These are phyloP conservation scores for Piedraia hortae DNA, from an alignment of 2,329 filamentous ascomycete species.

Conservation along the genomic window DNA sequence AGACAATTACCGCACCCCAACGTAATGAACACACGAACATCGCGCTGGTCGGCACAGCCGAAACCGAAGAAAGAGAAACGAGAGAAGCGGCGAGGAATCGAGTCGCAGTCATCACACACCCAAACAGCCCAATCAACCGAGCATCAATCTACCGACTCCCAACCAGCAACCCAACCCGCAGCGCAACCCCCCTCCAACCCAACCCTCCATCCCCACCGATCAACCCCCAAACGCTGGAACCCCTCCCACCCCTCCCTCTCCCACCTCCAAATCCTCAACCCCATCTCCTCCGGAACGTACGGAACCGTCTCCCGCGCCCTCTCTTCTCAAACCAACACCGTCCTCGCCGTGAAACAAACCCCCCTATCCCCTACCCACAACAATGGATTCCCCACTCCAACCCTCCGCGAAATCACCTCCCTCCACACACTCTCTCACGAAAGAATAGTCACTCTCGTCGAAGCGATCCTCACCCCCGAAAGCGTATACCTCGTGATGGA, in stretches of 20 bases:
- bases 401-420: conserved; percentile 78
- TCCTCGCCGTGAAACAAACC: conserved; percentile 80
- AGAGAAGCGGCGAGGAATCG: no score
- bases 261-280: conserved; percentile 76
- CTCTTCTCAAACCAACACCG: conserved; percentile 41
- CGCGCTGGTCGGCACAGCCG: no score
- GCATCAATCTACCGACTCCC: no score
- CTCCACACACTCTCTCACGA: conserved; percentile 52
- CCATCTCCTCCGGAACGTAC: conserved; percentile 93
- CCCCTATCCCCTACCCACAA: conserved; percentile 62
- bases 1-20: no score
- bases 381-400: conserved; percentile 63
- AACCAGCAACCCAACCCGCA: no score
- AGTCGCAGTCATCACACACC: no score
- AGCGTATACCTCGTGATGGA: conserved; percentile 86
- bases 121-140: no score
- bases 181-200: no score
- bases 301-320: conserved; percentile 74
- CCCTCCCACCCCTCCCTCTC: conserved; percentile 57
- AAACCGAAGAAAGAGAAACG: no score
- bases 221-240: no score
- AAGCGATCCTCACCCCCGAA: conserved; percentile 35
- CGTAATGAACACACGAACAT: no score
- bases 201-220: no score
- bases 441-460: conserved; percentile 57